Percentiles rank a stretch among this genome's conserved stretches.
phyloP scores from a whole-genome alignment of 371 early-diverging fungal genomes.

The Chytridium lagenaria region DNA sequence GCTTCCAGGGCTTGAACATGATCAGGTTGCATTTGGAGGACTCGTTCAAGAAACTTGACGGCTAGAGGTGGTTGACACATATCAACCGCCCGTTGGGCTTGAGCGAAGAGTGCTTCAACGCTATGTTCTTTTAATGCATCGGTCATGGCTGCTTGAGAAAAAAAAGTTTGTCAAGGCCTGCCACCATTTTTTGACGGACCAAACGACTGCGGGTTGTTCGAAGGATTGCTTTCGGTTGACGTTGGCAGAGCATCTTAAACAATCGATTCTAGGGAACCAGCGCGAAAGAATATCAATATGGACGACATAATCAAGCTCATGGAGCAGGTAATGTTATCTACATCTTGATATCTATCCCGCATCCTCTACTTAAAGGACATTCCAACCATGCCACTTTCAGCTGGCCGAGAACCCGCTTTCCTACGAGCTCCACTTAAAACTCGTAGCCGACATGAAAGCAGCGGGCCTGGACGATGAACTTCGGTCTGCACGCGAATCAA shows the following conservation, averaged over 20 bases:
- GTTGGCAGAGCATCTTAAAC: neutral
- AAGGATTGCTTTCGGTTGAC: neutral
- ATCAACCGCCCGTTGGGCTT: constrained; percentile 80
- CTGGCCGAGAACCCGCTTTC: constrained; percentile 40
- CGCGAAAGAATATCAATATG: too few relatives aligned
- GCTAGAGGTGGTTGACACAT: constrained; percentile 76
- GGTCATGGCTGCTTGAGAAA: neutral
- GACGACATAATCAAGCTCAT: neutral
- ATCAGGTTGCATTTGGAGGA: constrained; percentile 67
- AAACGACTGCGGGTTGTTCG: too few relatives aligned
- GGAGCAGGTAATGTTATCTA: neutral
- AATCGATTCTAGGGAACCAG: neutral
- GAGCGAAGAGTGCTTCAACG: constrained; percentile 28
- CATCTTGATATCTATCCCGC: neutral
- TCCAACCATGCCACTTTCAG: constrained; percentile 32
- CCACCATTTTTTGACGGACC: too few relatives aligned
- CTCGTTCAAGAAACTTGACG: constrained; percentile 71
- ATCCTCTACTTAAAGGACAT: too few relatives aligned
- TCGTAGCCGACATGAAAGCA: constrained; percentile 34
- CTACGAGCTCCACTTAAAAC: constrained; percentile 47
- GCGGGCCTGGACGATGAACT: constrained; percentile 48
- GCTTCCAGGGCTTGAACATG: constrained; percentile 73
- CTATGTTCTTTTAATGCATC: constrained; percentile 5
- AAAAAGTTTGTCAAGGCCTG: constrained; percentile 4
- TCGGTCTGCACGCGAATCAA: constrained; percentile 56